Conservation (phyloP, 805 yeast genomes). For the Lipomyces yamadae region DNA sequence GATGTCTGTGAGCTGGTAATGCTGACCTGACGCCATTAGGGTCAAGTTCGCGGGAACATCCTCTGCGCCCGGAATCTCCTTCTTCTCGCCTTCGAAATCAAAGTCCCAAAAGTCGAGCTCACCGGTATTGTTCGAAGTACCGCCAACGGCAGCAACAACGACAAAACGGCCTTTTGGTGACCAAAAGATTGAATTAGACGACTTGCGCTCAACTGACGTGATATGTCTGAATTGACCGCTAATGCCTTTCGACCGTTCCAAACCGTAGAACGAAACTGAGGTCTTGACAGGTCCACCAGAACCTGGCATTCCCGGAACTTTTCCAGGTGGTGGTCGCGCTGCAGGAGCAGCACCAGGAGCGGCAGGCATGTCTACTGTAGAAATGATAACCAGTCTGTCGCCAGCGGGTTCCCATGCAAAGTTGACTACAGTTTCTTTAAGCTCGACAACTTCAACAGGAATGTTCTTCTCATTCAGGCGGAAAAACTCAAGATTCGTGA, state of each 20-base stretch:
- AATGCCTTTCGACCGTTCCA: slow-evolving; percentile 63
- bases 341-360: slow-evolving; percentile 34
- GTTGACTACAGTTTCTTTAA: slow-evolving; percentile 83
- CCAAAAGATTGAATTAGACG: slow-evolving; percentile 77
- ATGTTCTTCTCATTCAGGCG: slow-evolving; percentile 83
- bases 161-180: slow-evolving; percentile 93
- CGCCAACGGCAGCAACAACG: slow-evolving; percentile 54
- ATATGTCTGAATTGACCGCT: slow-evolving; percentile 64
- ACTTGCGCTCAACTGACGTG: slow-evolving; percentile 63
- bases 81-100: slow-evolving; percentile 73
- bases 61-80: slow-evolving; percentile 48
- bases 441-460: slow-evolving; percentile 93
- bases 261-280: slow-evolving; percentile 77
- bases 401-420: slow-evolving; percentile 97
- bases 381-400: slow-evolving; percentile 81
- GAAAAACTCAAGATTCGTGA: slow-evolving; percentile 91
- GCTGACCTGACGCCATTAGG: slow-evolving; percentile 65
- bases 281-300: slow-evolving; percentile 56
- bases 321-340: slow-evolving; percentile 18
- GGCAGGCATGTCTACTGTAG: slow-evolving; percentile 57
- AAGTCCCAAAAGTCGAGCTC: slow-evolving; percentile 85
- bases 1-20: slow-evolving; percentile 77
- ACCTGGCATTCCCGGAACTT: slow-evolving; percentile 11
- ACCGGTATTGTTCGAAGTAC: slow-evolving; percentile 53
- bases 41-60: slow-evolving; percentile 64